A percentile compares a stretch with the other conserved stretches of the same genome.
Evolutionary conservation across 2,329 filamentous ascomycete species (phyloP).

Genomic region (Paraconiothyrium brasiliense): DNA sequence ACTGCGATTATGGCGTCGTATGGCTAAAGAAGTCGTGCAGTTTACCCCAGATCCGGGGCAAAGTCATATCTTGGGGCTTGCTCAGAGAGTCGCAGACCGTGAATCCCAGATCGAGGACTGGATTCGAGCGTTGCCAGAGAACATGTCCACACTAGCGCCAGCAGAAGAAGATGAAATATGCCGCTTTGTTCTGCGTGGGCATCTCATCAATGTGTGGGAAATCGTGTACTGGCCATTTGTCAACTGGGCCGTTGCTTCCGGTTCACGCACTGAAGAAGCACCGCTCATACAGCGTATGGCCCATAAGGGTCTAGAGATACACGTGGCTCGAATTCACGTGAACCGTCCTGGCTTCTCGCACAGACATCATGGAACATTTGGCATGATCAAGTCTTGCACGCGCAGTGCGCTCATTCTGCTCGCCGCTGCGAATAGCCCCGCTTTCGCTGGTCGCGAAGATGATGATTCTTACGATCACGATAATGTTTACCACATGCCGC

Average conservation of each 20-base stretch:
- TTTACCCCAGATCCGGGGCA: background rate
- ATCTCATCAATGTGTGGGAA: slow-evolving; percentile 12
- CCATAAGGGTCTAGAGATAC: too few relatives aligned
- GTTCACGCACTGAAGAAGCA: background rate
- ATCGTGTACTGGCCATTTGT: slow-evolving; percentile 13
- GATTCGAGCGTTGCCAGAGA: slow-evolving; percentile 8
- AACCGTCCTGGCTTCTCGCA: too few relatives aligned
- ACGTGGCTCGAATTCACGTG: too few relatives aligned
- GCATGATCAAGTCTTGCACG: too few relatives aligned
- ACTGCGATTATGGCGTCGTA: slow-evolving; percentile 5
- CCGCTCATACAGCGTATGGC: too few relatives aligned
- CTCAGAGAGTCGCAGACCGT: background rate
- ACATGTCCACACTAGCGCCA: slow-evolving; percentile 1
- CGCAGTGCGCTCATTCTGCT: too few relatives aligned
- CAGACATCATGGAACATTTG: too few relatives aligned
- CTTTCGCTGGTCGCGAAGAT: too few relatives aligned
- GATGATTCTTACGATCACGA: too few relatives aligned
- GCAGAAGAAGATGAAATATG: slow-evolving; percentile 9
- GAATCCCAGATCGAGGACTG: slow-evolving; percentile 12
- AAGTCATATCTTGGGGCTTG: background rate
- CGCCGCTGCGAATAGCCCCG: too few relatives aligned
- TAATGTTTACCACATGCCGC: background rate
- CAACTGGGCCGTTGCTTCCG: background rate
- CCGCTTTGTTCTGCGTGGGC: slow-evolving; percentile 14
- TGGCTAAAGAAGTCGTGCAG: background rate